Base-by-base conservation (phyloP, 164 flowering plant species). In the Akebia trifoliata region DNA sequence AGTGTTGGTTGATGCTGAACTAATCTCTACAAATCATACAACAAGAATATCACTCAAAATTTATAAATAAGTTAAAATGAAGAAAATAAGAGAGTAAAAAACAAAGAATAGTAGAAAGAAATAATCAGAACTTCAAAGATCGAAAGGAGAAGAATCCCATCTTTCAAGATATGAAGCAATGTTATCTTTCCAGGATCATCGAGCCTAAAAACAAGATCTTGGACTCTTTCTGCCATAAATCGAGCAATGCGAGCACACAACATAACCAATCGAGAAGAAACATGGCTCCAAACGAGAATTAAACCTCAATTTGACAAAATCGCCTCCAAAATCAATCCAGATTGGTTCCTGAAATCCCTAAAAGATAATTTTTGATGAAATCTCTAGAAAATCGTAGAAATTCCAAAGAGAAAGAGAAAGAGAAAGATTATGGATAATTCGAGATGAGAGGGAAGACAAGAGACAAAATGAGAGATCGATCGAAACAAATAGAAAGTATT, bases 141-240 rank as follows among this genome's bases (percentile, higher is more conserved):
- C 20, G 34, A 49, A n/a, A n/a, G 59, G 3, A 25, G 17, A 65
- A 26, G 36, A 51, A 81, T 86, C 86, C 79, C 90, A 9, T 84
- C 90, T 60, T 84, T 84, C 63, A 84, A 62, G 86, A 84, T 83
- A 42, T 83, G 82, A 56, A 83, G 86, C 52, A 83, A 31, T 8
- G 86, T 83, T 12, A 86, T 84, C 67, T 84, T 84, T 1, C 90
- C 86, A n/a, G 90, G 86, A 67, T 84, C 81, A 68, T 84, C 90
- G 24, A 84, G 83, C n/a, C 86, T 35, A 84, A 45, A 47, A 84
- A 84, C 73, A 84, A 64, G 78, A 84, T 84, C 81, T 79, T 84
- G 44, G 90, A 84, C 64, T 84, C 90, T 28, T 84, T 81, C 62
- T 84, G 82, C 86, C 90, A 81, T 32, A 84, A 42, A 25, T 85